These are phyloP conservation scores for Odonthalia washingtoniensis DNA, from an alignment of 31 red algal species.

Conservation along the genomic window DNA sequence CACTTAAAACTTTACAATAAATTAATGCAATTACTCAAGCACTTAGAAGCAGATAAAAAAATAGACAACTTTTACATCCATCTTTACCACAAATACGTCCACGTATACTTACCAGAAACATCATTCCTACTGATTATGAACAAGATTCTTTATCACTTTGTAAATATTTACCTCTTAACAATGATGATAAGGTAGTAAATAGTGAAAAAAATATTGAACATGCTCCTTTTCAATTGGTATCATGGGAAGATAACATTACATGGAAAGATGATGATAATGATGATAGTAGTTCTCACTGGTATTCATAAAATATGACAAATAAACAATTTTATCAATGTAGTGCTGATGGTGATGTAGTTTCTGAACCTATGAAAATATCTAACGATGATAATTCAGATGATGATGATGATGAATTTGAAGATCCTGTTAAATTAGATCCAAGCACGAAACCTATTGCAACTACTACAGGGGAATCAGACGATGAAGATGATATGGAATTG, in stretches of 20 bases:
- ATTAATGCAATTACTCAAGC: neutral
- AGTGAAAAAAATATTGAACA: no score
- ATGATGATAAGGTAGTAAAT: no score
- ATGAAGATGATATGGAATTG: slow-evolving; percentile 86
- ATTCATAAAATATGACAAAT: neutral
- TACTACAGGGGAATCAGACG: slow-evolving; percentile 34
- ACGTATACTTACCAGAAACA: neutral
- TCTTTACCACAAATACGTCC: neutral
- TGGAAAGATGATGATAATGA: slow-evolving; percentile 65
- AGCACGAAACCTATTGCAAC: neutral
- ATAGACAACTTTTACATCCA: neutral
- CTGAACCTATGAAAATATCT: neutral
- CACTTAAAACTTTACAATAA: neutral
- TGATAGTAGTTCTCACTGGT: slow-evolving; percentile 24
- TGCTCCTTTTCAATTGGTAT: slow-evolving; percentile 60
- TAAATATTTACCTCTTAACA: neutral
- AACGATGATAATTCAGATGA: slow-evolving; percentile 31
- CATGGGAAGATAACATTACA: slow-evolving; percentile 83
- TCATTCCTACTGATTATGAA: neutral
- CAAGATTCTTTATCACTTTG: neutral
- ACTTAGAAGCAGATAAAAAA: neutral
- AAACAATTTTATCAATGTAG: slow-evolving; percentile 12
- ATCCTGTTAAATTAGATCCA: slow-evolving; percentile 61
- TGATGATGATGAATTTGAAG: slow-evolving; percentile 80
- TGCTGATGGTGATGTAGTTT: neutral